A percentile compares a stretch with the other conserved stretches of the same genome.
phyloP scores from a whole-genome alignment of 176 grass and related monocot genomes.

The Sorghum bicolor region Sorghum_bicolor_NCBIv3 NC_012875.2:53317001-53317500 shows the following conservation, averaged over 20 bases:
- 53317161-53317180: background rate
- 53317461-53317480: conserved; percentile 3
- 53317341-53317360: conserved; percentile 52
- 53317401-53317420: conserved; percentile 29
- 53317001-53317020: background rate
- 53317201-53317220: background rate
- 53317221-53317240: background rate
- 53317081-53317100: background rate
- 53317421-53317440: conserved; percentile 33
- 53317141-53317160: conserved; percentile 49
- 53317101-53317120: background rate
- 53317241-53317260: background rate
- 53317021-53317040: conserved; percentile 17
- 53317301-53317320: conserved; percentile 49
- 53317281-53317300: conserved; percentile 31
- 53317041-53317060: conserved; percentile 11
- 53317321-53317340: conserved; percentile 69
- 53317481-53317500: conserved; percentile 1
- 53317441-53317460: conserved; percentile 27
- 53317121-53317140: conserved; percentile 28
- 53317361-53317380: conserved; percentile 32
- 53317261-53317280: conserved; percentile 26
- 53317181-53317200: conserved; percentile 14
- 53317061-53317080: background rate
- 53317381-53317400: conserved; percentile 37